Base-by-base conservation (phyloP, 164 flowering plant genomes). In the Aristolochia contorta region DNA sequence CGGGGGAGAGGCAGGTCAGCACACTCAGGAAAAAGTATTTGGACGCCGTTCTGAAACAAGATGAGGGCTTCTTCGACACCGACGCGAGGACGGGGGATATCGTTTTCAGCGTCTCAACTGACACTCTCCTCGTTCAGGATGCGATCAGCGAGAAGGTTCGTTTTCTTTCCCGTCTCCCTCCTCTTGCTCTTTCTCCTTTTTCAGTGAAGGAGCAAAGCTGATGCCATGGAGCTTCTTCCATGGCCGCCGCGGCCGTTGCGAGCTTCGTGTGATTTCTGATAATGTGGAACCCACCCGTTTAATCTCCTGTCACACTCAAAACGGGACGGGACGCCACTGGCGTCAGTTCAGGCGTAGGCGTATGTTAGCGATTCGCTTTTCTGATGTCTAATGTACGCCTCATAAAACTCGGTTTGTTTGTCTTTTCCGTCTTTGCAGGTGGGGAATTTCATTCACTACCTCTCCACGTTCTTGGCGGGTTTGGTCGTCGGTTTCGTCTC, bases 61-160 rank as follows among this genome's bases (percentile, higher is more conserved):
- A 94, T 56, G 97, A 91, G 3, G 97, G 99, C 2, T 91, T 94
- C 79, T 94, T 84, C 52, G 99, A 94, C 69, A 94, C 99, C 0
- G 99, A 94, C 71, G 97, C 96, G 0, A 78, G 96, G 75, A 94
- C 99, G 0, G 99, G 99, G 23, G 99, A 94, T 72, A 81, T 94
- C 23, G 97, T 94, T 43, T 94, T 91, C 67, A 87, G 88, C 67
- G 91, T 94, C 47, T 91, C 99, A 8, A 91, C 96, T 4, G 99
- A 94, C 70, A 94, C 97, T 41, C 87, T 94, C 16, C 93, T 94
- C 21, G 99, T 94, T 6, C 99, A 94, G 74, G 99, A 94, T 67
- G 99, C 99, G 71, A 94, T 94, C 54, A 91, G 97, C 64, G 99
- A 94, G 79, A 94, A 91, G 99, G 99, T 94, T 20, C n/a, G 21